Conservation (phyloP, 768 basidiomycete species). For the Exidia glandulosa region DNA sequence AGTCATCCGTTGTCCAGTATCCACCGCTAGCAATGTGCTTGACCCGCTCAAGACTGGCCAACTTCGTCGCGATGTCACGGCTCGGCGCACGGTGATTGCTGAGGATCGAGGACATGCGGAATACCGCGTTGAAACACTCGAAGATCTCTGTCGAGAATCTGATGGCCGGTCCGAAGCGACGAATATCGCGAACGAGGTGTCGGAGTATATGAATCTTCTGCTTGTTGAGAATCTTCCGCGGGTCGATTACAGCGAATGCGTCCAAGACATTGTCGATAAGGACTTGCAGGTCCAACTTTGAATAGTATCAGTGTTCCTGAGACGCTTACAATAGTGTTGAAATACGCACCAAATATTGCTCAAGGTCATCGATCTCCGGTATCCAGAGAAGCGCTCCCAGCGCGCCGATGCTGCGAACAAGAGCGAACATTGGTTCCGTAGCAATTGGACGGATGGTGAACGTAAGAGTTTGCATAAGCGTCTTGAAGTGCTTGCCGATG, state of each 20-base stretch:
- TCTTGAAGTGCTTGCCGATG: conserved; percentile 33
- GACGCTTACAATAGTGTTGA: background rate
- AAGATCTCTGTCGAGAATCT: conserved; percentile 11
- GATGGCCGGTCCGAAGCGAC: conserved; percentile 4
- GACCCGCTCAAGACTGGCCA: conserved; percentile 12
- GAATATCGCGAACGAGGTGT: conserved; percentile 19
- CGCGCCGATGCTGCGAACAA: conserved; percentile 8
- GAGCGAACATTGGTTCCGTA: background rate
- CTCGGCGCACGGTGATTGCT: conserved; percentile 9
- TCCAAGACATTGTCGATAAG: conserved; percentile 28
- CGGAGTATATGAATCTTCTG: conserved; percentile 24
- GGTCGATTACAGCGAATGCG: conserved; percentile 21
- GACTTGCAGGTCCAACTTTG: conserved; percentile 9
- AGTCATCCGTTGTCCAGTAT: conserved; percentile 2
- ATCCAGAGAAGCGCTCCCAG: conserved; percentile 9
- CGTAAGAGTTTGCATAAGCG: conserved; percentile 22
- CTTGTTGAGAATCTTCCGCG: conserved; percentile 22
- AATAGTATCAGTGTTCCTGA: background rate
- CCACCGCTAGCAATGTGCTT: conserved; percentile 24
- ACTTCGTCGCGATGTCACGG: conserved; percentile 6
- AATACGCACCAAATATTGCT: conserved; percentile 7
- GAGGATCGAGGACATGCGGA: conserved; percentile 2
- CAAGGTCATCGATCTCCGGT: conserved; percentile 7
- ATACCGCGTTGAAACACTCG: conserved; percentile 11
- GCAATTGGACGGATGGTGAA: conserved; percentile 17